Base-by-base conservation (phyloP, 164 flowering plant species). In the Magnolia kwangsiensis region DNA sequence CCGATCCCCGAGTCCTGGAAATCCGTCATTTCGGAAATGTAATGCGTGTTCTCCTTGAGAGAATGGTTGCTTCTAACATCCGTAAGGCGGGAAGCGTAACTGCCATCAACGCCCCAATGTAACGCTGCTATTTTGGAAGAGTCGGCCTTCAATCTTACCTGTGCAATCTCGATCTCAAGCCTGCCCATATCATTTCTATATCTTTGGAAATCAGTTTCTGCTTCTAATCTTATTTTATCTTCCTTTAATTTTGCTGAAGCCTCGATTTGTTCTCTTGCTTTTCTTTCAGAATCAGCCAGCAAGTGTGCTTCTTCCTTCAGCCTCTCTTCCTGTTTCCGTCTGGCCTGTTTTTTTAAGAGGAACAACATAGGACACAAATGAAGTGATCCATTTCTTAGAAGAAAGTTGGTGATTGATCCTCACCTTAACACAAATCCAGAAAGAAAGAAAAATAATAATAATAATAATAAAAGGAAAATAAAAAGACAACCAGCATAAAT, bases 111-210 rank as follows among this genome's bases (percentile, higher is more conserved):
- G 67, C 96, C 97, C 85, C 91, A 80, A 67, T 83, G 81, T 10
- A 96, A 89, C 9, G 97, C 96, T n/a, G 96, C 98, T 76, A 94
- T 92, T 77, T 92, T 96, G 24, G 91, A 91, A 55, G 98, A 91
- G 85, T 91, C 93, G 0, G 86, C 78, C 81, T 94, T 92, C 80
- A 90, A 78, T 79, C 98, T 90, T 83, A 93, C 67, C 77, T 85
- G 85, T 19, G 92, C 84, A 76, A 96, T 93, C 74, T 94, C 95
- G 58, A 82, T 86, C 80, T 93, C 94, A 23, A 94, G 97, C 78
- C 83, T 88, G 77, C 82, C 83, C 31, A 92, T 91, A 71, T 89
- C 93, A 67, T 85, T 89, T 77, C 84, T 88, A 72, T 83, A 87
- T 80, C 80, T 87, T 76, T 86, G 88, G 68, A 92, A 75, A 79